A percentile compares a stretch with the other conserved stretches of the same genome.
phyloP scores from a whole-genome alignment of 1,284 basidiomycete species.

The Ustilago xerochloae region DNA sequence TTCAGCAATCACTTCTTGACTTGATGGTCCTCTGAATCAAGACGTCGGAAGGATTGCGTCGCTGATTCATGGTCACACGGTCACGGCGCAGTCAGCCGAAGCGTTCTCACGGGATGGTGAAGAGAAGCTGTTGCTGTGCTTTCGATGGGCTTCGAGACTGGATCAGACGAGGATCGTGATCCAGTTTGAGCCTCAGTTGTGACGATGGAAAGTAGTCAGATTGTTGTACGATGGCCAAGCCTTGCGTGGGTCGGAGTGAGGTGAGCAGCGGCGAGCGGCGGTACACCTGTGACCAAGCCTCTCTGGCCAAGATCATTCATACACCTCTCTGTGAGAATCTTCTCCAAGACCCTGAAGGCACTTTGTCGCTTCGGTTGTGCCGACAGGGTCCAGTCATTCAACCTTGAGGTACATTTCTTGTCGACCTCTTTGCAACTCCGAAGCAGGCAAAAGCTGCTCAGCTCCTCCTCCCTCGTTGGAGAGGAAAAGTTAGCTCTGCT shows the following conservation, averaged over 20 bases:
- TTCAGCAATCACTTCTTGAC: too few relatives aligned
- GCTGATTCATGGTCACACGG: background rate
- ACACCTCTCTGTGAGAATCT: background rate
- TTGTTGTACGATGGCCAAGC: background rate
- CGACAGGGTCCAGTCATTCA: slow-evolving; percentile 15
- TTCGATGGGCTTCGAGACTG: background rate
- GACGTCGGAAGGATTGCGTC: background rate
- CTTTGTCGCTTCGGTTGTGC: slow-evolving; percentile 8
- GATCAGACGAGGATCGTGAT: too few relatives aligned
- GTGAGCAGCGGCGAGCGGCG: background rate
- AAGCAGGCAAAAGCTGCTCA: too few relatives aligned
- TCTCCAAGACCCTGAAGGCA: slow-evolving; percentile 8
- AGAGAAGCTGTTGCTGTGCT: background rate
- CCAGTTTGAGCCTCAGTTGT: background rate
- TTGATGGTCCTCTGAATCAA: too few relatives aligned
- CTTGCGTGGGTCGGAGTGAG: background rate
- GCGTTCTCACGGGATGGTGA: background rate
- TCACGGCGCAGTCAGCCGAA: too few relatives aligned
- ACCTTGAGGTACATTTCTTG: background rate
- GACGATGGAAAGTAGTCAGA: background rate
- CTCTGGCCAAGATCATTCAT: slow-evolving; percentile 1
- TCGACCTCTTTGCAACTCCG: slow-evolving; percentile 6
- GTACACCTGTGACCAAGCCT: slow-evolving; percentile 13
- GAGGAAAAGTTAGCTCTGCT: background rate
- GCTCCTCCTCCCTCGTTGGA: too few relatives aligned